Base-by-base conservation (phyloP, 2,329 filamentous ascomycete species). In the Fusarium papillatum region DNA sequence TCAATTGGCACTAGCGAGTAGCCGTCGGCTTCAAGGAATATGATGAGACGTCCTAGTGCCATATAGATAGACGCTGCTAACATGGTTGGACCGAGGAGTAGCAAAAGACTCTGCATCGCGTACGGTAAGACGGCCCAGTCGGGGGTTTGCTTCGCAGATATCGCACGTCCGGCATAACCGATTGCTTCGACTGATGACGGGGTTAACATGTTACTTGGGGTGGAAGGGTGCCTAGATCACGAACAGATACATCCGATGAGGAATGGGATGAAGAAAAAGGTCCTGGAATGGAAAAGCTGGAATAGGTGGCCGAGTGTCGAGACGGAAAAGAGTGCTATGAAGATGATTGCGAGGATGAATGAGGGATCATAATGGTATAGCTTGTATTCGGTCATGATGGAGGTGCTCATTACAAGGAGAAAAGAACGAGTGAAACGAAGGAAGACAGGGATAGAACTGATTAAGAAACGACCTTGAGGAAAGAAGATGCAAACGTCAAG, bases 221-320 rank as follows among this genome's bases (percentile, higher is more conserved):
- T 0, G 0, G 9, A 31, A 31, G 29, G 10, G 19, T 81, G 88
- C 87, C 86, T 11, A 85, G 53, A 10, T 8, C n/a, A 59, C 55
- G 11, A 8, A 59, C 55, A 59, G 34, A 59, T n/a, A 26, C 87
- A 87, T 3, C 89, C 88, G 7, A 90, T 79, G 9, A 87, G 72
- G 43, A 90, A 86, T 0, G 89, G 86, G 3, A 87, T 85, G 70
- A 88, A 86, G 76, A 87, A 90, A 86, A 87, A 89, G 5, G 86
- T 86, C 57, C 84, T 81, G 1, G 82, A 81, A 48, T 79, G 78
- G n/a, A 85, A 36, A 22, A 88, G 73, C 64, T 86, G 86, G 26
- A 80, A 84, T 26, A 80, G 53, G 72, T 88, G 87, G 0, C 83
- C 60, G 0, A 79, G 38, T 0, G 84, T 82, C 10, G 86, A 81